phyloP scores from a whole-genome alignment of 805 yeast species.

The Candida sphagnicola region DNA sequence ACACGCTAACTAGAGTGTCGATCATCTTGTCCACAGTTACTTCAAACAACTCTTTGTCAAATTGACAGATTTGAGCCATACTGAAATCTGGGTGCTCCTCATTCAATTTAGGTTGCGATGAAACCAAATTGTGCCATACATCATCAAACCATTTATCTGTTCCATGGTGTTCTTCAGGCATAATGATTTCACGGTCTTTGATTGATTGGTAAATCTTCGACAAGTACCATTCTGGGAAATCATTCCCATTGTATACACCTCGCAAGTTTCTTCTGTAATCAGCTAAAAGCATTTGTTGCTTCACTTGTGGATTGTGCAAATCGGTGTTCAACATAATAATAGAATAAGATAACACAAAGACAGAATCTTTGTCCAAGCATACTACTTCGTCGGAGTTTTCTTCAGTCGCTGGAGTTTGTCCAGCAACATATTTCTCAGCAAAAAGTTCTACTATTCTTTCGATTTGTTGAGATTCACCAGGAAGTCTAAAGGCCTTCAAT shows the following conservation, averaged over 20 bases:
- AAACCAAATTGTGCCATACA: constrained; percentile 68
- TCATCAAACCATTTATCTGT: constrained; percentile 91
- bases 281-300: constrained; percentile 83
- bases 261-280: constrained; percentile 76
- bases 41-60: constrained; percentile 70
- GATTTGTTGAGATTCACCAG: constrained; percentile 97
- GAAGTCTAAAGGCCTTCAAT: constrained; percentile 80
- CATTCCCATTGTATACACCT: constrained; percentile 71
- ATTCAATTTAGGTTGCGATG: constrained; percentile 40
- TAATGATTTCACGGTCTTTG: constrained; percentile 80
- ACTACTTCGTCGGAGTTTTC: constrained; percentile 40
- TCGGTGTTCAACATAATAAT: constrained; percentile 94
- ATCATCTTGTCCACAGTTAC: constrained; percentile 61
- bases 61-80: constrained; percentile 36
- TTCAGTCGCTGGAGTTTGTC: constrained; percentile 37
- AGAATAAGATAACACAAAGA: constrained; percentile 85
- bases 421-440: constrained; percentile 71
- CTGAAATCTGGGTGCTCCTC: constrained; percentile 12
- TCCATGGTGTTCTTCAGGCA: constrained; percentile 97
- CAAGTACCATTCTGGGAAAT: constrained; percentile 84
- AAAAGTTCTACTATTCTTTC: constrained; percentile 87
- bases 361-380: constrained; percentile 78
- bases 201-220: constrained; percentile 78
- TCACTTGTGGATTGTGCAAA: constrained; percentile 87
- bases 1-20: constrained; percentile 70